Evolutionary conservation across 495 filamentous ascomycete species (phyloP), one percentile per base, ranked within the genome.

Genomic region (Penicillium samsonianum): DNA sequence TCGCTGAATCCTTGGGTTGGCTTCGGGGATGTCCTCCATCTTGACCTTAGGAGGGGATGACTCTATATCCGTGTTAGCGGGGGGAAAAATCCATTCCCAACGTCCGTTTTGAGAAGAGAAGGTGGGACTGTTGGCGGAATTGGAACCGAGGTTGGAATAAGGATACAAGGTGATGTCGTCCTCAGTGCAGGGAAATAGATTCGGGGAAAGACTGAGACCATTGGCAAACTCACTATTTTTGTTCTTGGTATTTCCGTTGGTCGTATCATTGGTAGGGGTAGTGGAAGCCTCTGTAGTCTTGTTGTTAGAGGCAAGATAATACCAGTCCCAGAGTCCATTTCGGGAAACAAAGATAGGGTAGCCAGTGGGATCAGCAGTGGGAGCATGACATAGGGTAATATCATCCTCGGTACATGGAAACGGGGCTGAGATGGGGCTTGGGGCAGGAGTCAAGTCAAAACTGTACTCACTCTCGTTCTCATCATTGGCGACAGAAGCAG

Each of bases 21-120:
- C 22, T 7, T 51, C 35, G 1, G 49, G 16, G 11, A 31, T 31
- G 5, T 31, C 33, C 22, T 38, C 22, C 20, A 31, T 23, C 17
- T 50, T 50, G 19, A 37, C 16, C 16, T n/a, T 16, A 5, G 22
- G 22, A 12, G 23, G 12, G 23, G 42, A 35, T 2, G 31, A 23
- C 14, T 40, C 49, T 51, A 16, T 51, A 28, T n/a, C n/a, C 22
- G 26, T 41, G 35, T 51, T 51, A 51, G 49, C 41, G 22, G 31
- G 19, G n/a, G 38, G 19, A 50, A 22, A 37, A 11, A 50, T 23
- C 47, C 31, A 38, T 14, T 37, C 9, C 33, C 33, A 51, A 16
- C 16, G 3, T 31, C 19, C 28, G 5, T 16, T 19, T 38, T 8
- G 5, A n/a, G 50, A 42, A 22, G 33, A 7, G 3, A 41, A 52